Evolutionary conservation across 1,139 yeast species (phyloP), one percentile per base, ranked within the genome.

Genomic region (Pichia sp.): DNA sequence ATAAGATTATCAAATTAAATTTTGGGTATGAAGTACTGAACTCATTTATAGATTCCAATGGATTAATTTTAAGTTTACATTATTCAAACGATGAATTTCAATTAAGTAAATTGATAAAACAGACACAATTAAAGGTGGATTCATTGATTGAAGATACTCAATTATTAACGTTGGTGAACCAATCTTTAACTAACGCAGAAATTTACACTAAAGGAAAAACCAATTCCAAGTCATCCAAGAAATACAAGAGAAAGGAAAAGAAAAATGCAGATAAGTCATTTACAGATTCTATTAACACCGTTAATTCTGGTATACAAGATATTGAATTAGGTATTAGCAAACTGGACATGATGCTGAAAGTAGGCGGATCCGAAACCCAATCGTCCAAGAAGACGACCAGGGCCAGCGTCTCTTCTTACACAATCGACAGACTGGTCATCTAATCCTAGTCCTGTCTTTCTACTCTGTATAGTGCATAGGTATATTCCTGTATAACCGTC

Each of bases 21-120:
- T 70, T 69, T 48, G 81, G 84, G 21, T 80, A 80, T 74, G 72
- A 69, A 42, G 61, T 83, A 21, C 63, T 82, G 40, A 76, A 80
- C 40, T 69, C 79, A 26, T 69, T 83, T 35, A 70, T 84, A 42
- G 93, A 83, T 58, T 78, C 84, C 6, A 83, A 81, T 41, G 93
- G 93, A 0, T 62, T 83, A 35, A 76, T 81, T 54, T 74, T 61
- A 39, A 54, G 62, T 47, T 50, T 61, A 39, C 62, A 60, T 34
- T 61, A 60, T 39, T 54, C 79, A 29, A 79, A 84, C 76, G 70
- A 72, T 39, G 65, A 65, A 22, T 65, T 65, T 10, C 69, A 78
- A 33, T 63, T 81, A 31, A 56, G 60, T 14, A 66, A 64, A 32
- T 62, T 82, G 44, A 64, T 69, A 21, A 57, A 54, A 18, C 64